Evolutionary conservation across 2,329 filamentous ascomycete genomes (phyloP), one percentile per base, ranked within the genome.

Genomic region (Ophiostoma perfectum): DNA sequence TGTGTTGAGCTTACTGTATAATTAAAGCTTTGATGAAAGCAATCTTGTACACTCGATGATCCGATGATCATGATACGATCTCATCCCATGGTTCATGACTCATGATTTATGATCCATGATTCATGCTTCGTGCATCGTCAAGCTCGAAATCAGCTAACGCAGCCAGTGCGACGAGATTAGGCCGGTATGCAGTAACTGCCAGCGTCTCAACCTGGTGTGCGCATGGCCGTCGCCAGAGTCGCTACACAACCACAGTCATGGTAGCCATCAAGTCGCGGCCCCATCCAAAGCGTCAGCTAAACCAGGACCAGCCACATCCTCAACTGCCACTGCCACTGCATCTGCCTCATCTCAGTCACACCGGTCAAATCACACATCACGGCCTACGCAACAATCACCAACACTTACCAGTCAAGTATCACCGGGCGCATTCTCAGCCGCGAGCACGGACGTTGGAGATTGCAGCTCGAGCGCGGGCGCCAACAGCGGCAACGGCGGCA

Each of bases 151-250:
- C 18, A 12, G 42, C 63, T 52, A 66, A 66, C 36, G 8, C 45
- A 55, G n/a, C 27, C 63, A 75, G 68, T 75, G 74, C 64, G 73
- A 75, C 66, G 74, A 75, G 64, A 47, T 63, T 3, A 69, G 69
- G 14, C 74, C 74, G 0, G 27, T 72, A 2, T 76, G 74, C 42
- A 70, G 71, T 11, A 75, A 74, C 66, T 75, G 74, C 65, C 52
- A 38, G 3, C 74, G 74, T 12, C 70, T 74, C n/a, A 67, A 67
- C 14, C 67, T 75, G 11, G 68, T 69, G 5, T 75, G 74, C 41
- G 39, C 70, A 6, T 75, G 74, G 74, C 69, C 72, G 9, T 47
- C 44, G 16, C 41, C 67, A 4, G 68, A 69, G 12, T 38, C 64
- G 18, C 44, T 38, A n/a, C 36, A 36, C 41, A 41, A 39, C 11